Conservation (phyloP, 768 basidiomycete genomes). For the Leucocoprinus leucothites region DNA sequence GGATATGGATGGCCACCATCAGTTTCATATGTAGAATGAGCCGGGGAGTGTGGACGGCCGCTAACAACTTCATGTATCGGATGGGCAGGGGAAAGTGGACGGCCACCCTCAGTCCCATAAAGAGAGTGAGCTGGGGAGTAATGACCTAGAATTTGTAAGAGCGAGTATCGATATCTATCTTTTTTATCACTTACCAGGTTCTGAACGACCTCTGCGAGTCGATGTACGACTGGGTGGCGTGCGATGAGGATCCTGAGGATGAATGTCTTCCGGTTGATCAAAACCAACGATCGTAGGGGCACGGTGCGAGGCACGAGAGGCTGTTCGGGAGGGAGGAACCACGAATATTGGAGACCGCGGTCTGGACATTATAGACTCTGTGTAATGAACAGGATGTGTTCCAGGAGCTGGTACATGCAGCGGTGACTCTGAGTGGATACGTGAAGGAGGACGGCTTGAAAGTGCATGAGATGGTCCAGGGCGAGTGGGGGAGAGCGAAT, state of each 20-base stretch:
- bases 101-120: constrained; percentile 7
- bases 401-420: constrained; percentile 15
- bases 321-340: constrained; percentile 18
- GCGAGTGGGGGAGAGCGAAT: constrained; percentile 4
- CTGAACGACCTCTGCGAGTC: background rate
- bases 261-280: constrained; percentile 16
- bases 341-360: constrained; percentile 15
- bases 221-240: constrained; percentile 11
- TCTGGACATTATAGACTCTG: constrained; percentile 9
- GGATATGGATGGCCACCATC: no score
- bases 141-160: constrained; percentile 4
- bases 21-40: no score
- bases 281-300: constrained; percentile 23
- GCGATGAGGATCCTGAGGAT: constrained; percentile 2
- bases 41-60: no score
- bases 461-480: constrained; percentile 3
- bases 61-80: no score
- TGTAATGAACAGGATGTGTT: background rate
- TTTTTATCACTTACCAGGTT: background rate
- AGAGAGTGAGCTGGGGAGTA: constrained; percentile 12
- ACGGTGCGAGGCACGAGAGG: constrained; percentile 13
- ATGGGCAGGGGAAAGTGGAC: background rate
- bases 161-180: background rate
- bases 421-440: constrained; percentile 20
- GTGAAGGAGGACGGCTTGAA: constrained; percentile 1